Evolutionary conservation across 768 basidiomycete species (phyloP).

Genomic region (Boletus rex-veris): DNA sequence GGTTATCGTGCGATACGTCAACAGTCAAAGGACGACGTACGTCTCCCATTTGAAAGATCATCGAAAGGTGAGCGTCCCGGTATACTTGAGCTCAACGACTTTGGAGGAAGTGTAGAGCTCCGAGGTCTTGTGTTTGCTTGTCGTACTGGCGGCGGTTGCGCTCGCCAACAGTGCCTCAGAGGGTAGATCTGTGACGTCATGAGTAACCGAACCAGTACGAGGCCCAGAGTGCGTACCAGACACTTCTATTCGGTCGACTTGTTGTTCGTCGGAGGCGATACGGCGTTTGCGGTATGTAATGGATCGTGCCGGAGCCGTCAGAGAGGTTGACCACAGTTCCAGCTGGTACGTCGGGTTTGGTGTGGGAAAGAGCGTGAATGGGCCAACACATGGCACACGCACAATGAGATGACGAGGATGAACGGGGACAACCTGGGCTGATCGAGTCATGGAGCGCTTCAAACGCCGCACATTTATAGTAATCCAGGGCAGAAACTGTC

Average conservation of each 20-base stretch:
- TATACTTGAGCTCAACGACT: constrained; percentile 67
- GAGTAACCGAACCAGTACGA: neutral
- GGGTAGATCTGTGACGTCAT: constrained; percentile 55
- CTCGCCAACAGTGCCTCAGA: constrained; percentile 68
- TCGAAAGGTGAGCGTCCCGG: constrained; percentile 68
- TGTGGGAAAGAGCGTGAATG: constrained; percentile 73
- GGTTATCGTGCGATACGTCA: neutral
- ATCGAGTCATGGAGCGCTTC: no score
- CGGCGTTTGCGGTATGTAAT: constrained; percentile 68
- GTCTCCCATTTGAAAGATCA: constrained; percentile 84
- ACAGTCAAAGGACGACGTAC: constrained; percentile 40
- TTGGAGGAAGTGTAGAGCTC: constrained; percentile 73
- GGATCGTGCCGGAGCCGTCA: constrained; percentile 56
- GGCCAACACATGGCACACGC: constrained; percentile 36
- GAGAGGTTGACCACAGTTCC: constrained; percentile 61
- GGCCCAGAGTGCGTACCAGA: constrained; percentile 43
- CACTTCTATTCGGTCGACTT: constrained; percentile 59
- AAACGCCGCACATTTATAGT: no score
- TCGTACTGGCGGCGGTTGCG: constrained; percentile 57
- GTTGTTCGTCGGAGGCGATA: constrained; percentile 36
- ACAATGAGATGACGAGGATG: no score
- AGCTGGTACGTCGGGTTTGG: constrained; percentile 51
- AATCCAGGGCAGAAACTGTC: no score
- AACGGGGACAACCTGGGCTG: no score
- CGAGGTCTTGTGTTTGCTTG: constrained; percentile 69